Evolutionary conservation across 305 asterid genomes (phyloP), one percentile per base, ranked within the genome.

Genomic region (Euphrasia arctica): DNA sequence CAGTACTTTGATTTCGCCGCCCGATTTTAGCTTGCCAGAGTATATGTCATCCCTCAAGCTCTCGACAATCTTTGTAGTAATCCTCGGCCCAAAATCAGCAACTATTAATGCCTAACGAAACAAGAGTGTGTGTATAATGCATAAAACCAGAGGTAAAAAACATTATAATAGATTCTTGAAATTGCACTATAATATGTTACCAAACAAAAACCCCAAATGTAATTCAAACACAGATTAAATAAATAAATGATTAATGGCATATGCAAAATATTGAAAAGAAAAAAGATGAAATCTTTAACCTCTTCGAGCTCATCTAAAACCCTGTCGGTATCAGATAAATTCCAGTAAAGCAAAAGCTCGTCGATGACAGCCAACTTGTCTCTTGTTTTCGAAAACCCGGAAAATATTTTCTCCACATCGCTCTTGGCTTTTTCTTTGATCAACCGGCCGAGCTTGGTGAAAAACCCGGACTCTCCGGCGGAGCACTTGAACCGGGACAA

Each of bases 61-160:
- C 66, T 93, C 99, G 70, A 93, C 95, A 48, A 93, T 88, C 85
- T 93, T 93, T 36, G 90, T 10, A 5, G 97, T 88, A 68, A 88
- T 88, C 80, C 80, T 83, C 14, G 96, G 99, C 64, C 97, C 99
- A 75, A 93, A 93, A 88, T 93, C 97, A 54, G 97, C 85, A 52
- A 90, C 92, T 75, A 93, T 65, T 28, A 93, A 76, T 51, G 79
- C 95, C 99, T 93, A 68, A 50, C 25, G 22, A 10, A 75, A 65
- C 68, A 51, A 28, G 22, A 18, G 22, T 18, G 22, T 18, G 22
- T 18, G 22, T 18, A 18, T 18, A 18, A 18, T 18, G 22, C 22
- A 18, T 18, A 18, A 18, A 18, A 18, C 22, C 22, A 18, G 22
- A 18, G 22, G 22, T 18, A 18, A 18, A 18, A 18, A 18, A 18